phyloP scores from a whole-genome alignment of 1,284 basidiomycete genomes.

The Tylopilus sp. region DNA sequence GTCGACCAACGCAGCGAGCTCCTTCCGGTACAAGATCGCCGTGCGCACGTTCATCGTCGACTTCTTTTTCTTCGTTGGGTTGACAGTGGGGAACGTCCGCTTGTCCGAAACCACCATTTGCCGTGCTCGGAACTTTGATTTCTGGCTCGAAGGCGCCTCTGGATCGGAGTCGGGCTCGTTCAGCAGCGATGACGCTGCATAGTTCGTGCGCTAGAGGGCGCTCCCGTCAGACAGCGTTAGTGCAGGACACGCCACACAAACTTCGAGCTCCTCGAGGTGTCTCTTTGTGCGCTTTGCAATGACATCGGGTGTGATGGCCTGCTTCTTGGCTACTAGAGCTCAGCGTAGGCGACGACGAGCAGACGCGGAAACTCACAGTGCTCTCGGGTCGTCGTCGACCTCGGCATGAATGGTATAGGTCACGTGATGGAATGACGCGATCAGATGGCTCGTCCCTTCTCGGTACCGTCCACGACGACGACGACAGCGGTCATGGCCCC shows the following conservation, averaged over 20 bases:
- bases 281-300: conserved; percentile 68
- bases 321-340: conserved; percentile 27
- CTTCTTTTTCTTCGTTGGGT: conserved; percentile 58
- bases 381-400: conserved; percentile 36
- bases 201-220: conserved; percentile 62
- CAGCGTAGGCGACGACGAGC: conserved; percentile 3
- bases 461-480: not conserved
- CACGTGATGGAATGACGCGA: conserved; percentile 26
- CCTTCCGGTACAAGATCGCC: conserved; percentile 76
- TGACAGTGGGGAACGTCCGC: conserved; percentile 38
- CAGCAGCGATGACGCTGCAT: conserved; percentile 48
- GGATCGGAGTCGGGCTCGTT: conserved; percentile 45
- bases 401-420: conserved; percentile 17
- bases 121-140: conserved; percentile 60
- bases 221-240: conserved; percentile 3
- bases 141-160: conserved; percentile 22
- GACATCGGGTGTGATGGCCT: conserved; percentile 55
- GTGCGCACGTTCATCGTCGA: conserved; percentile 74
- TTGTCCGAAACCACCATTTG: conserved; percentile 69
- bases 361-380: conserved; percentile 33
- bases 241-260: conserved; percentile 21
- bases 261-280: conserved; percentile 79
- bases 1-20: conserved; percentile 62
- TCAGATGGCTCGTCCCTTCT: not conserved
- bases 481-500: conserved; percentile 21